Percentiles rank a stretch among this genome's conserved stretches.
These are phyloP conservation scores for Xylaria nigripes DNA, from an alignment of 495 filamentous ascomycete genomes.

Conservation along the genomic window DNA sequence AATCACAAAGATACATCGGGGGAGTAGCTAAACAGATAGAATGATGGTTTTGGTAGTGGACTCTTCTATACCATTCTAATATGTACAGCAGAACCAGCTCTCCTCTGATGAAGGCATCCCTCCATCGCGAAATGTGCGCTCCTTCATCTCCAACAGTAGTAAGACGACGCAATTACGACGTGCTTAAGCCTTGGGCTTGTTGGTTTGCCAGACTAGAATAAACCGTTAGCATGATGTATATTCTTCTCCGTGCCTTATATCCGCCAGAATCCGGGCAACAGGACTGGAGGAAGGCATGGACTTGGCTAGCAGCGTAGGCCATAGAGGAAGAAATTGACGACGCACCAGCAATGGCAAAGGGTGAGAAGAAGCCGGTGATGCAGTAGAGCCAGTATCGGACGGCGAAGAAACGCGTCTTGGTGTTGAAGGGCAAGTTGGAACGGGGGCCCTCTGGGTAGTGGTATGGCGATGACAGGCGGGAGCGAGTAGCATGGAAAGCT, in stretches of 20 bases:
- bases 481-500: conserved; percentile 84
- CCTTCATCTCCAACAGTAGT: neutral
- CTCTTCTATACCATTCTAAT: conserved; percentile 21
- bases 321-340: conserved; percentile 29
- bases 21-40: conserved; percentile 8
- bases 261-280: conserved; percentile 1
- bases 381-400: conserved; percentile 76
- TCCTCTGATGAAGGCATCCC: neutral
- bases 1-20: neutral
- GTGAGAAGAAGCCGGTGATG: conserved; percentile 66
- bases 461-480: conserved; percentile 81
- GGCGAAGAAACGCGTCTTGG: conserved; percentile 74
- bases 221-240: neutral
- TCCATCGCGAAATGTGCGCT: neutral
- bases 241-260: conserved; percentile 8
- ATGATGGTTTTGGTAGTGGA: conserved; percentile 11
- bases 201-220: conserved; percentile 71
- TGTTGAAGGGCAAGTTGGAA: conserved; percentile 94
- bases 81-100: conserved; percentile 18
- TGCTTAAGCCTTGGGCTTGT: conserved; percentile 50
- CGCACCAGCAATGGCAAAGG: conserved; percentile 79
- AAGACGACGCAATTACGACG: conserved; percentile 8
- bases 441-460: conserved; percentile 97
- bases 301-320: neutral
- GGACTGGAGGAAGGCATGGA: neutral